A percentile compares a stretch with the other conserved stretches of the same genome.
Evolutionary conservation across 345 rosid species (phyloP).

Genomic region (Combretum micranthum): DNA sequence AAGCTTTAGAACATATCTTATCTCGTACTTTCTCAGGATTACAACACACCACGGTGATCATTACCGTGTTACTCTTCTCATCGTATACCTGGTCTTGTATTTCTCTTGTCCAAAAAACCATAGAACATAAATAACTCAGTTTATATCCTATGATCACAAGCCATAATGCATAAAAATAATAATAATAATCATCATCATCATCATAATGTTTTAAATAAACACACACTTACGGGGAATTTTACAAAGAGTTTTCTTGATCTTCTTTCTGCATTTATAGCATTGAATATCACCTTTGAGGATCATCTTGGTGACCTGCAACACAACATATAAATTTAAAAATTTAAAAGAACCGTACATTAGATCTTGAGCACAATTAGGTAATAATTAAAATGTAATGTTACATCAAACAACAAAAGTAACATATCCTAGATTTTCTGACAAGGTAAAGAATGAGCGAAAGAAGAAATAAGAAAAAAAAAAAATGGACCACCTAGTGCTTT

Average conservation of each 20-base stretch:
- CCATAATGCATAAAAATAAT: not conserved
- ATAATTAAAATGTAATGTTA: too few species aligned
- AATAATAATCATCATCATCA: too few species aligned
- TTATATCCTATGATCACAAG: not conserved
- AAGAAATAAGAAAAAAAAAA: too few species aligned
- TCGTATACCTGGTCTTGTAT: slow-evolving; percentile 18
- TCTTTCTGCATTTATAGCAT: slow-evolving; percentile 26
- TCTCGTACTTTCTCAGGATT: slow-evolving; percentile 26
- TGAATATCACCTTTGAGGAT: slow-evolving; percentile 25
- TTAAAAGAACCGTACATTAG: not conserved
- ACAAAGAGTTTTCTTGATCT: slow-evolving; percentile 30
- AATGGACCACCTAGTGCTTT: too few species aligned
- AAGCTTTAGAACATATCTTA: slow-evolving; percentile 23
- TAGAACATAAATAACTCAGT: slow-evolving; percentile 4
- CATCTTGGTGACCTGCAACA: slow-evolving; percentile 25
- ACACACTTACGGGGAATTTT: slow-evolving; percentile 21
- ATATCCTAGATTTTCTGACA: too few species aligned
- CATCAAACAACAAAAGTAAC: too few species aligned
- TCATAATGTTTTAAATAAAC: not conserved
- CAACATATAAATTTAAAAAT: not conserved
- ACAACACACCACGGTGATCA: slow-evolving; percentile 25
- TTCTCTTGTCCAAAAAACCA: slow-evolving; percentile 16
- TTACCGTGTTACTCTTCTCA: slow-evolving; percentile 20
- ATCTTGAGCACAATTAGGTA: too few species aligned
- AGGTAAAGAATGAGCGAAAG: too few species aligned